Base-by-base conservation (phyloP, 2,329 filamentous ascomycete genomes). In the Fusarium poae region DNA sequence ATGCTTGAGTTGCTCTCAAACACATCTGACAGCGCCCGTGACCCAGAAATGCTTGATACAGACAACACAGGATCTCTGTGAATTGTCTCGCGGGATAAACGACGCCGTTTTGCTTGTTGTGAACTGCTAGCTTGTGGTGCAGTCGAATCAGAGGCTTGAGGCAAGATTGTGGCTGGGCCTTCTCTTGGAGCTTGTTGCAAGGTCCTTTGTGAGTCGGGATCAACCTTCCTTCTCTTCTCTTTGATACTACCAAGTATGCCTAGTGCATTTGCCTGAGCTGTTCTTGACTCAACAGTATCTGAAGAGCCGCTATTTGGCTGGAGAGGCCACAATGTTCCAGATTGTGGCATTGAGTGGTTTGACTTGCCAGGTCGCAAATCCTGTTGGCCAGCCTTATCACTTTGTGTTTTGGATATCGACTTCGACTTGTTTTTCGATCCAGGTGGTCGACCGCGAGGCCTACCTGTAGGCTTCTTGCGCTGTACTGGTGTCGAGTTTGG, bases 361-460 rank as follows among this genome's bases (percentile, higher is more conserved):
- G 34, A 29, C n/a, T 30, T 34, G 27, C 21, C 65, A 34, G 18
- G 27, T 18, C 21, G 39, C 18, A n/a, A 30, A 25, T 43, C 54
- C 34, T 5, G 39, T 30, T 50, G 29, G 13, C 59, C 50, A 18
- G 44, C 20, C 18, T 30, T 35, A 16, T 21, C 56, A 27, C 65
- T 59, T 37, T 35, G 45, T 35, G 55, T 45, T 20, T 59, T 68
- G 16, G 54, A 32, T 5, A 52, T 66, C 10, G 76, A 66, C 57
- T 78, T 83, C 18, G 77, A 74, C 30, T 81, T 80, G 54, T 81
- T 83, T 63, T 80, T 84, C 16, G 83, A 82, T 1, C 83, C 83
- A 57, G 82, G 86, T 2, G 84, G 80, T 39, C 82, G 78, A 11
- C 80, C 78, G 62, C 75, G 75, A 55, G 78, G 79, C 52, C 75